Evolutionary conservation across 345 rosid genomes (phyloP).

Genomic region (Citrus inodora): DNA sequence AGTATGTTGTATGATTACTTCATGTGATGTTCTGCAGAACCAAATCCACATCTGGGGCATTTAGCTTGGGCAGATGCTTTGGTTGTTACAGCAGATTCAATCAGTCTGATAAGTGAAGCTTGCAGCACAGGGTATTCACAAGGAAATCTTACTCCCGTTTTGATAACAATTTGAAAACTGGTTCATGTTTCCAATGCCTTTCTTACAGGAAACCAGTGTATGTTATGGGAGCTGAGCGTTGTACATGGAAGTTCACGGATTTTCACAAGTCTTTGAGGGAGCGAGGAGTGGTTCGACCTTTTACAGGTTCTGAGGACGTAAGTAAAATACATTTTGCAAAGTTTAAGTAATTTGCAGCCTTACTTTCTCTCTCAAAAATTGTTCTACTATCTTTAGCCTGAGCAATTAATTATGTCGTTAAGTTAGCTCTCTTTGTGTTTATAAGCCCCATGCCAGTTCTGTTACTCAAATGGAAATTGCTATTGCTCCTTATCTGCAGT

Average conservation of each 20-base stretch:
- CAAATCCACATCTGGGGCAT: conserved; percentile 89
- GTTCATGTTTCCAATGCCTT: conserved; percentile 6
- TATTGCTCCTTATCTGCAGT: not conserved
- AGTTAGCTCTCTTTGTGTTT: not conserved
- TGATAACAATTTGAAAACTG: not conserved
- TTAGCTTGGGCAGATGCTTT: conserved; percentile 99
- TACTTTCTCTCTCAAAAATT: not conserved
- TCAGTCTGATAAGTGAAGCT: conserved; percentile 89
- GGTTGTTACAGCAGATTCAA: conserved; percentile 91
- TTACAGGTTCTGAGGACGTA: conserved; percentile 91
- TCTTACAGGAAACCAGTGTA: conserved; percentile 87
- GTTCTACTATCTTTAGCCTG: not conserved
- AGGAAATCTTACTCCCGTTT: not conserved
- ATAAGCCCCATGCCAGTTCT: not conserved
- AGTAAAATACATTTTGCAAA: conserved; percentile 27
- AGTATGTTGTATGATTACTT: conserved; percentile 18
- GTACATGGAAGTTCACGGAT: conserved; percentile 86
- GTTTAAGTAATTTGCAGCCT: not conserved
- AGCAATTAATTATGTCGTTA: not conserved
- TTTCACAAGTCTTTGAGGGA: conserved; percentile 83
- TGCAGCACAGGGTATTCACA: conserved; percentile 90
- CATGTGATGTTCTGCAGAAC: conserved; percentile 47
- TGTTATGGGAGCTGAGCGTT: conserved; percentile 71
- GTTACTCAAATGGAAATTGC: not conserved
- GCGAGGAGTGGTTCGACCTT: conserved; percentile 79